Evolutionary conservation across 805 yeast genomes (phyloP).

Genomic region (Nakazawaea ishiwadae): DNA sequence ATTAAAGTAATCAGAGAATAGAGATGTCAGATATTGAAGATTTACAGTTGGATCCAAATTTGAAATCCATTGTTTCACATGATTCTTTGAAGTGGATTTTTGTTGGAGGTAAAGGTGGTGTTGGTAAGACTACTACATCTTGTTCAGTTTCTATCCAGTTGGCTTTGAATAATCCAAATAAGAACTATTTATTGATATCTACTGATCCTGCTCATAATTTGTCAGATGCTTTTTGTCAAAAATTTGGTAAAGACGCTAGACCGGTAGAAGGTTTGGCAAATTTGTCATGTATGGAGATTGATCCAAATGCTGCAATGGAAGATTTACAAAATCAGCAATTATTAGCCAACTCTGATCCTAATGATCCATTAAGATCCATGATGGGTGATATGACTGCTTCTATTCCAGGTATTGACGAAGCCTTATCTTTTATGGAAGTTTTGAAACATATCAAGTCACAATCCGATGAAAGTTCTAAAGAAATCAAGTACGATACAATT

Average conservation of each 20-base stretch:
- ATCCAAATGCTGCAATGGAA: conserved; percentile 89
- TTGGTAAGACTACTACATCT: conserved; percentile 97
- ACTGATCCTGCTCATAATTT: conserved; percentile 99
- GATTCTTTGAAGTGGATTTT: conserved; percentile 90
- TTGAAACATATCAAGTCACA: conserved; percentile 91
- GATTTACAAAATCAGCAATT: conserved; percentile 60
- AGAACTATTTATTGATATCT: conserved; percentile 83
- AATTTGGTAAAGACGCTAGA: conserved; percentile 95
- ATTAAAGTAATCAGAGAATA: too few relatives aligned
- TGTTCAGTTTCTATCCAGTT: conserved; percentile 93
- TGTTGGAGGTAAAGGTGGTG: conserved; percentile 99
- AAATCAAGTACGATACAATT: conserved; percentile 68
- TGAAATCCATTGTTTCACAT: conserved; percentile 57
- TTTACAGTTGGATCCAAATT: conserved; percentile 64
- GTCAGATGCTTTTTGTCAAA: conserved; percentile 97
- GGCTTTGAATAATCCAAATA: conserved; percentile 74
- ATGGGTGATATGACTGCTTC: conserved; percentile 91
- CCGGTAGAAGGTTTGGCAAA: conserved; percentile 85
- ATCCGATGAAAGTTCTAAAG: conserved; percentile 25
- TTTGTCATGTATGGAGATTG: conserved; percentile 97
- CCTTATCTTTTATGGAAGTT: conserved; percentile 95
- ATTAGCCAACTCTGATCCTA: conserved; percentile 45
- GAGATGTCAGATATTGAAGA: conserved; percentile 32
- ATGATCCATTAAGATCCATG: conserved; percentile 64
- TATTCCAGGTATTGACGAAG: conserved; percentile 98